Evolutionary conservation across 2,329 filamentous ascomycete genomes (phyloP), one percentile per base, ranked within the genome.

Genomic region (Penicillium sp.): DNA sequence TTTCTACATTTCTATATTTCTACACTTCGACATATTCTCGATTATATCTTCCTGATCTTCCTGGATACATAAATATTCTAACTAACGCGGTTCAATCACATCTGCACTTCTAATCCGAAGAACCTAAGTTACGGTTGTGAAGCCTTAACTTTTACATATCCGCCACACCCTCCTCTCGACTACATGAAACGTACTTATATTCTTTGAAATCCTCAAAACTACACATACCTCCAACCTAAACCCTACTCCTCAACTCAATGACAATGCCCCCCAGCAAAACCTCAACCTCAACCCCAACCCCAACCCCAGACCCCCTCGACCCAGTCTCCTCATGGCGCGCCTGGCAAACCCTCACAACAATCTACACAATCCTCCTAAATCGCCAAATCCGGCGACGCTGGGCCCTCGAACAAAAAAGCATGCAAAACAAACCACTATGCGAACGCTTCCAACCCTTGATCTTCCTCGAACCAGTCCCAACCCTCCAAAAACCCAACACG

Each of bases 371-470:
- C 35, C 61, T 58, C 5, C 50, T 67, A 12, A 67, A 67, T 52
- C 61, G 56, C 35, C 65, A 67, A 61, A 33, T 67, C 40, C 58
- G 21, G 1, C 65, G 63, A 1, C 64, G 64, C 53, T 67, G 60
- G 57, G 51, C 53, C 33, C 64, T 66, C 19, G 65, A 67, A 52
- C 59, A 64, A 35, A 19, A 62, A 56, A 52, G 57, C 52, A 64
- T 67, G 59, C 17, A 62, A 50, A 31, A 57, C 21, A 43, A 12
- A 8, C 61, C 64, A 0, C 27, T 59, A 5, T 23, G 56, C 1
- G 48, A 63, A 31, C 58, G 58, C 9, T 67, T 64, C 49, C 62
- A 54, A 0, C 65, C 65, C 7, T 12, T 67, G 1, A 46, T 61
- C 21, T 62, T 66, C 53, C 57, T 66, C 6, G 65, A 67, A 41